Evolutionary conservation across 345 rosid species (phyloP).

Genomic region (Nephelium lappaceum): DNA sequence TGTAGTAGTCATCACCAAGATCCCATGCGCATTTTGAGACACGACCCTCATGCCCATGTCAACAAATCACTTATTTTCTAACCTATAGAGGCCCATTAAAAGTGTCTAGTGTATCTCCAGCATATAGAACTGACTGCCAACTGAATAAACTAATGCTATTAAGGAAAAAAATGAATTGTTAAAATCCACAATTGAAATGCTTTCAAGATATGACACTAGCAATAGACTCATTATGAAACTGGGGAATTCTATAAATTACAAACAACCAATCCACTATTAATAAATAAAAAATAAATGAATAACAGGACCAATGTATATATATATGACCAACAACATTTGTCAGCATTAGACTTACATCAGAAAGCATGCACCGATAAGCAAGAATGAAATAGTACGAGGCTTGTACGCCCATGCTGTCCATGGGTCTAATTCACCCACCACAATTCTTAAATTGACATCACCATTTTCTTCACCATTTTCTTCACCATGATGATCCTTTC

Average conservation of each 20-base stretch:
- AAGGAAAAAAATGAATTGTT: background rate
- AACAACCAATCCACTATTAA: background rate
- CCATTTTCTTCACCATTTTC: constrained; percentile 77
- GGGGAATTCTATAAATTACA: background rate
- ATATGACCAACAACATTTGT: background rate
- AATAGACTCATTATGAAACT: background rate
- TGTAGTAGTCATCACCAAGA: background rate
- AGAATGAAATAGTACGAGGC: constrained; percentile 89
- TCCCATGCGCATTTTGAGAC: background rate
- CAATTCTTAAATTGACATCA: constrained; percentile 27
- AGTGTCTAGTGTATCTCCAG: too few relatives aligned
- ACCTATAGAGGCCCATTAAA: background rate
- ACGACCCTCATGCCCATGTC: background rate
- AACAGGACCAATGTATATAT: background rate
- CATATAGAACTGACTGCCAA: too few relatives aligned
- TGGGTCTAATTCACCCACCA: constrained; percentile 78
- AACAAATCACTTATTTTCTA: background rate
- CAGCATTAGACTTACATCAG: constrained; percentile 66
- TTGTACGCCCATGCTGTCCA: constrained; percentile 99
- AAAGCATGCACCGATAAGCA: constrained; percentile 91
- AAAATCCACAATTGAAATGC: background rate
- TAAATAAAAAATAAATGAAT: background rate
- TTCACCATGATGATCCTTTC: constrained; percentile 49
- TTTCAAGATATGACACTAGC: background rate
- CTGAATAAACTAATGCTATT: background rate